Evolutionary conservation across 495 filamentous ascomycete species (phyloP), one percentile per base, ranked within the genome.

Genomic region (Staphylotrichum tortipilum): DNA sequence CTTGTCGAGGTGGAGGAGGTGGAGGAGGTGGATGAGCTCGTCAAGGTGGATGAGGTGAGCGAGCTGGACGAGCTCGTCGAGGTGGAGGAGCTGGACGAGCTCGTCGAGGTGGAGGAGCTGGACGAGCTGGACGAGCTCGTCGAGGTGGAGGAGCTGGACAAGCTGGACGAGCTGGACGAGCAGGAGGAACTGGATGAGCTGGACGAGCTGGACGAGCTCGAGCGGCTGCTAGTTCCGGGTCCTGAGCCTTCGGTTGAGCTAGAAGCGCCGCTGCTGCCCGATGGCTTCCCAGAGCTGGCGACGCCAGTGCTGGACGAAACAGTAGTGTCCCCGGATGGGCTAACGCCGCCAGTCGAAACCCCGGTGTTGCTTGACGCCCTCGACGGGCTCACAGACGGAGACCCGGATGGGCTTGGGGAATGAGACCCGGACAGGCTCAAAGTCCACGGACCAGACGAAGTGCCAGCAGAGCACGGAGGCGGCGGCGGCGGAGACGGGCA

Each of bases 401-500:
- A 36, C 29, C 7, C 43, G 22, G 39, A 24, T 15, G 33, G 11
- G 39, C 18, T 40, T 3, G 37, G 12, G 9, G 17, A 15, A 9
- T 21, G 8, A 28, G 44, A 48, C 9, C 34, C 36, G 43, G 31
- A 33, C 41, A n/a, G 47, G 53, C n/a, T n/a, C n/a, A n/a, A n/a
- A n/a, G n/a, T n/a, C n/a, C n/a, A n/a, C n/a, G n/a, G n/a, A n/a
- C n/a, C n/a, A n/a, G n/a, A n/a, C n/a, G n/a, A n/a, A n/a, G 48
- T 42, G 10, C 37, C 23, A 18, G 23, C 28, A 36, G 44, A 53
- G 43, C 49, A 54, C 4, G 58, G 55, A 19, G 52, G 58, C 3
- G 55, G 52, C 24, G 55, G 46, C 24, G 31, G 30, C 33, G 52
- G 44, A 15, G 41, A 24, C 24, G 59, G 59, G 38, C 59, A 61